Evolutionary conservation across 1,139 yeast species (phyloP), one percentile per base, ranked within the genome.

Genomic region (Taiozyma sp.): DNA sequence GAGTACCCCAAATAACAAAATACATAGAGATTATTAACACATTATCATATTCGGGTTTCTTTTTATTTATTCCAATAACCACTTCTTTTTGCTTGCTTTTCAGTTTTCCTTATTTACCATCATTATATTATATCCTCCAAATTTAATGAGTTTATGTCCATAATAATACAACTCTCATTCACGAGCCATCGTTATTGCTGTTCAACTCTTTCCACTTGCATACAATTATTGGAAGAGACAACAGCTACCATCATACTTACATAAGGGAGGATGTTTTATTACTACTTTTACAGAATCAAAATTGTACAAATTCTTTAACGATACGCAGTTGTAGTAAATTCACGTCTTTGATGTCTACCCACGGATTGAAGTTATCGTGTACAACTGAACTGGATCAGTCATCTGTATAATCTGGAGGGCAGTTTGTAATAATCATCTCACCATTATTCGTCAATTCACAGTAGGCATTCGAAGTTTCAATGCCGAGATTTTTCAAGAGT

Each of bases 391-490:
- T 28, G 30, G 30, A 28, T 37, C 24, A 37, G 10, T 45, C 53
- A 26, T 42, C 55, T 11, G 53, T 30, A 41, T 47, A 52, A 45
- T 60, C 64, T 4, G 64, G 64, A 1, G 67, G 66, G 10, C 53
- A 50, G 13, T 60, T 61, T 10, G 37, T 19, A 8, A 62, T 44
- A 1, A 48, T 32, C 19, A 61, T 49, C 11, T 60, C 60, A 6
- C 73, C 74, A 26, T 56, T 51, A 13, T 53, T 51, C 41, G 56
- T 59, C 22, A 71, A 51, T 0, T 53, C 47, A 47, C 65, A 60
- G 28, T 62, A 60, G 1, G 57, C 56, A 39, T 60, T 59, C 11
- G 64, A 62, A 13, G 64, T 63, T 7, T 56, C 54, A 22, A 71
- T 52, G 0, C 70, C 70, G 37, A 59, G 44, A 5, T 53, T 48